phyloP scores from a whole-genome alignment of 768 basidiomycete species.

The Tricholoma saponaceum region DNA sequence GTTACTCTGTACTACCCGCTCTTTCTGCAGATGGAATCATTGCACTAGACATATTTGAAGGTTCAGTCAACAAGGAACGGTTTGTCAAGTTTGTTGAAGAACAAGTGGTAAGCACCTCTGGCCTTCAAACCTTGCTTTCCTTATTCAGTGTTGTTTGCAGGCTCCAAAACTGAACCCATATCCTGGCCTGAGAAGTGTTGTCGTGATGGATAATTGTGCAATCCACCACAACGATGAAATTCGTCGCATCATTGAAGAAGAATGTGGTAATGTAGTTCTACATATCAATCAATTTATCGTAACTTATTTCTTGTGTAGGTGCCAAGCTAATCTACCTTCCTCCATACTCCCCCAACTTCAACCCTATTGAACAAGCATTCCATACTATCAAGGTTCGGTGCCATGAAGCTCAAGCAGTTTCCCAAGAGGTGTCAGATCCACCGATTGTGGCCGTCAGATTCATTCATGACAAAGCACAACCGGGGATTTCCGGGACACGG shows the following conservation, averaged over 20 bases:
- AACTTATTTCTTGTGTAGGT: neutral
- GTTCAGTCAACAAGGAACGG: conserved; percentile 2
- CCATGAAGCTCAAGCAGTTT: neutral
- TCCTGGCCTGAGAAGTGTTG: neutral
- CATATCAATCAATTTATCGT: neutral
- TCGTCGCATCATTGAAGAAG: neutral
- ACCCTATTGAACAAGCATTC: neutral
- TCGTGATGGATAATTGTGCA: neutral
- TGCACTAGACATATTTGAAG: conserved; percentile 7
- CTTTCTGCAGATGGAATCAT: neutral
- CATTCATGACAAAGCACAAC: neutral
- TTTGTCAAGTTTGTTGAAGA: neutral
- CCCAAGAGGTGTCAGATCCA: neutral
- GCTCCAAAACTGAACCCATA: neutral
- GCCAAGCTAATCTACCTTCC: neutral
- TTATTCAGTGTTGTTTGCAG: neutral
- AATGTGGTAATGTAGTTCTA: neutral
- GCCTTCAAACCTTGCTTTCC: neutral
- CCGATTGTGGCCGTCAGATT: neutral
- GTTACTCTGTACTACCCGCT: neutral
- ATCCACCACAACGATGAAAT: neutral
- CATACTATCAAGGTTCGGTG: neutral
- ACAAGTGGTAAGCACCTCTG: neutral
- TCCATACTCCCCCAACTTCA: neutral
- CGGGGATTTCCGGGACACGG: neutral